Evolutionary conservation across 73 alveolate genomes (phyloP).

Genomic region (Uronychia setigera): DNA sequence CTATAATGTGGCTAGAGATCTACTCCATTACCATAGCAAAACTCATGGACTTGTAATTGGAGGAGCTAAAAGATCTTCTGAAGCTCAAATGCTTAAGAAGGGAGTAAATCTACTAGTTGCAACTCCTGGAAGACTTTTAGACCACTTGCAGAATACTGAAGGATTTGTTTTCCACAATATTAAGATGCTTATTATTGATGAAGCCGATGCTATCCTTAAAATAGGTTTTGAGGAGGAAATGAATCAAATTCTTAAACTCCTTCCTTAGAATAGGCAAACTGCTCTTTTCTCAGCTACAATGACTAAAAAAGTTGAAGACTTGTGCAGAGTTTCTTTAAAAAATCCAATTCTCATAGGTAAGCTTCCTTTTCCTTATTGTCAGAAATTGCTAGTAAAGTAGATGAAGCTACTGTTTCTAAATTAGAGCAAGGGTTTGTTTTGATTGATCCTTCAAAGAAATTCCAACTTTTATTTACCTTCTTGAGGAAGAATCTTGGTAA

Average conservation of each 20-base stretch:
- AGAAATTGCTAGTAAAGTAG: conserved; percentile 56
- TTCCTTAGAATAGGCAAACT: conserved; percentile 97
- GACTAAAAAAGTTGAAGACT: conserved; percentile 96
- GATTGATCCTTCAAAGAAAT: conserved; percentile 86
- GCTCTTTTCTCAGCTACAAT: conserved; percentile 98
- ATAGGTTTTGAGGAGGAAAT: conserved; percentile 99
- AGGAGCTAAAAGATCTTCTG: conserved; percentile 96
- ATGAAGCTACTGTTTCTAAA: conserved; percentile 73
- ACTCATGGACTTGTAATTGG: conserved; percentile 94
- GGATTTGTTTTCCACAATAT: conserved; percentile 96
- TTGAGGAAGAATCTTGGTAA: conserved; percentile 88
- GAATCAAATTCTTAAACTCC: conserved; percentile 92
- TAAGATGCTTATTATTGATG: conserved; percentile 96
- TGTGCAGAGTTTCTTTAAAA: conserved; percentile 88
- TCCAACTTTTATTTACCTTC: conserved; percentile 91
- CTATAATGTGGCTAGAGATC: conserved; percentile 95
- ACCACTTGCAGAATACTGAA: conserved; percentile 97
- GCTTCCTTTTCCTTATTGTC: conserved; percentile 27
- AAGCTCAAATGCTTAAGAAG: conserved; percentile 95
- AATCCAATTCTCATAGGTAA: conserved; percentile 67
- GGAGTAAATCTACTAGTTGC: conserved; percentile 98
- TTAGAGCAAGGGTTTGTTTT: conserved; percentile 94
- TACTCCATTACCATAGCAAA: conserved; percentile 71
- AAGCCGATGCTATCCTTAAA: conserved; percentile 98
- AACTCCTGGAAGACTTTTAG: conserved; percentile 98